These are phyloP conservation scores for Saccharomyces pastorianus DNA, from an alignment of 1,139 yeast genomes.

Conservation along the genomic window DNA sequence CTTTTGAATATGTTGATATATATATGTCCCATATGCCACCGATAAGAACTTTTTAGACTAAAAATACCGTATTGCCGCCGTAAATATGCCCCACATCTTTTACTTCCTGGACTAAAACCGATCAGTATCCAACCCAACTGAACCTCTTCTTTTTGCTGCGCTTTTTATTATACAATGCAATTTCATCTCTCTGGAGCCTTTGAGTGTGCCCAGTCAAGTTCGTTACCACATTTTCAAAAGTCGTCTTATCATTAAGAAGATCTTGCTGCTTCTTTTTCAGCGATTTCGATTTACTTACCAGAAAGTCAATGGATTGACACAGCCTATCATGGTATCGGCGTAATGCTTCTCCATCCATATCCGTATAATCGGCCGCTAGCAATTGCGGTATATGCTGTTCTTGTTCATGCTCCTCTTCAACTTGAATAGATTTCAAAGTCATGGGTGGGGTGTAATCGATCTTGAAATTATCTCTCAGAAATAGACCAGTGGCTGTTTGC, in stretches of 20 bases:
- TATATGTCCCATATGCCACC: background rate
- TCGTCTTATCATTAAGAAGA: constrained; percentile 24
- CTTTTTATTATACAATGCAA: constrained; percentile 26
- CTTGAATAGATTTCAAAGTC: constrained; percentile 12
- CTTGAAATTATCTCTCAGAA: constrained; percentile 17
- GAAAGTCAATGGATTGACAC: constrained; percentile 21
- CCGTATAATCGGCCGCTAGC: constrained; percentile 5
- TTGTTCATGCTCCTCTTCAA: constrained; percentile 12
- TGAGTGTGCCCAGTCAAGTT: constrained; percentile 32
- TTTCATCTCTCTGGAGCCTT: constrained; percentile 28
- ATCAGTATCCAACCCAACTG: constrained; percentile 17
- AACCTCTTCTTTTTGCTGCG: constrained; percentile 17
- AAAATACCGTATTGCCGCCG: background rate
- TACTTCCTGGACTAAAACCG: no score
- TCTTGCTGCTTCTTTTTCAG: constrained; percentile 15
- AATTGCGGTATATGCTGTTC: constrained; percentile 16
- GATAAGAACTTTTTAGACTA: background rate
- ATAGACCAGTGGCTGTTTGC: constrained; percentile 5
- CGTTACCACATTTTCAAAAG: constrained; percentile 28
- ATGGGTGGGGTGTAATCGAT: constrained; percentile 16
- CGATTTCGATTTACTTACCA: constrained; percentile 15
- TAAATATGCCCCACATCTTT: no score
- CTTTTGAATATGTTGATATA: background rate
- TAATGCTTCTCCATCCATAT: constrained; percentile 6
- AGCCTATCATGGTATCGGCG: constrained; percentile 22